Conservation (phyloP, 495 filamentous ascomycete genomes). For the Penicillium fimorum region DNA sequence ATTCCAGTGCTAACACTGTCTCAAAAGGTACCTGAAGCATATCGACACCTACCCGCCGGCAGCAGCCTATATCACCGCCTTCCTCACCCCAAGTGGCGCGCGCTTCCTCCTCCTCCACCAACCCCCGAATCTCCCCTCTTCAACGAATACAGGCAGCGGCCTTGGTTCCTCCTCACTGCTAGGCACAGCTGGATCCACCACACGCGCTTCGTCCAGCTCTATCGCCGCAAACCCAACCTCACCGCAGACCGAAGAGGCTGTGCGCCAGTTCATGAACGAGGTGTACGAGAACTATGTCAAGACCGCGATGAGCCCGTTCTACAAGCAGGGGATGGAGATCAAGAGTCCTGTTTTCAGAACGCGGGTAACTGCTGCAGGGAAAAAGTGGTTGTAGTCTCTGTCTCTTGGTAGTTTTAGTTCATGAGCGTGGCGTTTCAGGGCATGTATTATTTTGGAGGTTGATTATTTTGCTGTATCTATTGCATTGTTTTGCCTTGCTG, state of each 20-base stretch:
- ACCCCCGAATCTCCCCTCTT: slow-evolving; percentile 52
- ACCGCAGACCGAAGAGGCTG: slow-evolving; percentile 89
- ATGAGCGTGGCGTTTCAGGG: slow-evolving; percentile 26
- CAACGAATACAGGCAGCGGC: slow-evolving; percentile 23
- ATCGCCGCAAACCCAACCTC: slow-evolving; percentile 79
- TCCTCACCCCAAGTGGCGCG: slow-evolving; percentile 70
- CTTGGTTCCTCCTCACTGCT: slow-evolving; percentile 36
- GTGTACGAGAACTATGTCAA: slow-evolving; percentile 95
- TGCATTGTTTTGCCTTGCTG: background rate
- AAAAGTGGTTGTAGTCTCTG: slow-evolving; percentile 74
- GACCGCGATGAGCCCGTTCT: slow-evolving; percentile 97
- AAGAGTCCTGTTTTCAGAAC: slow-evolving; percentile 79
- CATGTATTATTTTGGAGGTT: slow-evolving; percentile 7
- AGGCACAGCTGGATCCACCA: slow-evolving; percentile 29
- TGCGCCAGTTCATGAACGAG: slow-evolving; percentile 88
- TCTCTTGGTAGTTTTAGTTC: slow-evolving; percentile 4
- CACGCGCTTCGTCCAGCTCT: slow-evolving; percentile 57
- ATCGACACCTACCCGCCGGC: slow-evolving; percentile 82
- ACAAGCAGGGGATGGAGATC: slow-evolving; percentile 75
- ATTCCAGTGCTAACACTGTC: slow-evolving; percentile 11
- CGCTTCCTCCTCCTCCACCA: slow-evolving; percentile 89
- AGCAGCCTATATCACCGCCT: slow-evolving; percentile 84
- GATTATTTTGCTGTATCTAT: slow-evolving; percentile 6
- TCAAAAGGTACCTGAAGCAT: slow-evolving; percentile 82
- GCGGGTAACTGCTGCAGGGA: slow-evolving; percentile 80